These are phyloP conservation scores for Pulveroboletus frians DNA, from an alignment of 768 basidiomycete genomes.

Conservation along the genomic window DNA sequence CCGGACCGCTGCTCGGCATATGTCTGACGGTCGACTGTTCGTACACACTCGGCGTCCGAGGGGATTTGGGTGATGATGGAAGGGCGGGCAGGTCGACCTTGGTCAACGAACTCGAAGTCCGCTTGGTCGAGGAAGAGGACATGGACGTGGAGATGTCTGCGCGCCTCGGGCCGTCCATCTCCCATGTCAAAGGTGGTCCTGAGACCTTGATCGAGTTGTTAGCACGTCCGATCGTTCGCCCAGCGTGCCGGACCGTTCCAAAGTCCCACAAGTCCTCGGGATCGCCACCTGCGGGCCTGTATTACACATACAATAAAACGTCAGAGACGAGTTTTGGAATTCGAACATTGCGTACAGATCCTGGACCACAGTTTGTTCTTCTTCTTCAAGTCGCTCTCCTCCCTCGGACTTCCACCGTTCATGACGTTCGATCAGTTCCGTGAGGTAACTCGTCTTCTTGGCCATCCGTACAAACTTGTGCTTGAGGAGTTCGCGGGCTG, in stretches of 20 bases:
- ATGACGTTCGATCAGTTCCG: conserved; percentile 91
- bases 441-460: conserved; percentile 90
- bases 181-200: conserved; percentile 74
- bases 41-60: conserved; percentile 33
- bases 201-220: conserved; percentile 51
- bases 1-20: conserved; percentile 34
- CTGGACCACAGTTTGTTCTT: conserved; percentile 53
- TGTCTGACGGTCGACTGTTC: conserved; percentile 70
- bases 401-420: conserved; percentile 92
- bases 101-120: conserved; percentile 38
- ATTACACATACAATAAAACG: neutral
- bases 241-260: conserved; percentile 84
- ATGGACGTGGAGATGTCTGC: conserved; percentile 31
- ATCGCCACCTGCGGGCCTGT: conserved; percentile 53
- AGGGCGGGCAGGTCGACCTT: conserved; percentile 63
- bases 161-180: conserved; percentile 56
- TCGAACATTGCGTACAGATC: conserved; percentile 51
- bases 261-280: conserved; percentile 94
- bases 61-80: conserved; percentile 38
- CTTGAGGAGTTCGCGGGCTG: conserved; percentile 91
- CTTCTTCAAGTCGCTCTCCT: conserved; percentile 69
- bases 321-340: neutral
- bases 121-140: conserved; percentile 26
- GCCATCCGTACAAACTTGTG: conserved; percentile 96
- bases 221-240: conserved; percentile 65